Base-by-base conservation (phyloP, 257 asterid genomes). In the Fraxinus excelsior region DNA sequence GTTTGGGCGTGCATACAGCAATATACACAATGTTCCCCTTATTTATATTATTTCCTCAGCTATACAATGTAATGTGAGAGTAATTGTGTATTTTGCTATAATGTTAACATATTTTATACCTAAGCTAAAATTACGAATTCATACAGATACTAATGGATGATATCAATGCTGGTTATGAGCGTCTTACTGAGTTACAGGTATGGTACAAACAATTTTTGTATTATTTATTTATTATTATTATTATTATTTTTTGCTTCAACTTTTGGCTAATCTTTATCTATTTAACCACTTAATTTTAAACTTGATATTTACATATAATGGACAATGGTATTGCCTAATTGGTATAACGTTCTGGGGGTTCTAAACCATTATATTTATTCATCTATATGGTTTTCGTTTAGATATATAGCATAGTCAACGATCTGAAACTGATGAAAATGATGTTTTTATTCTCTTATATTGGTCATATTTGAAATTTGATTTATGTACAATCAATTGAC, bases 151-250 rank as follows among this genome's bases (percentile, higher is more conserved):
- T 95, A 70, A 87, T 91, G 88, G 99, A 95, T 83, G 99, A 95
- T 76, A 90, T 93, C 81, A 95, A 91, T 71, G 86, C 98, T 4
- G 99, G 99, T 40, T 95, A 95, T 53, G 99, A 95, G 90, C 98
- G 98, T 40, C 94, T 95, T 78, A 88, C 98, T 77, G 99, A 95
- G 78, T 86, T 93, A 69, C 99, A 93, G 98, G 99, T 94, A 89
- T 38, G 18, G 13, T 40, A 40, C 74, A 6, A 4, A 84, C 28
- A 2, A 51, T 49, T 49, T 19, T 14, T n/a, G 75, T 40, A 21
- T 38, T 37, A 28, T 1, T 28, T 28, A 28, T 1, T 28, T 28
- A 28, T 28, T n/a, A n/a, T 28, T 28, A 28, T 28, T 28, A 28
- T 28, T 14, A 23, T 10, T 23, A 7, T 23, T 37, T 31, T 46